A percentile compares a stretch with the other conserved stretches of the same genome.
Evolutionary conservation across 768 basidiomycete species (phyloP).

Genomic region (Podaxis sp.): DNA sequence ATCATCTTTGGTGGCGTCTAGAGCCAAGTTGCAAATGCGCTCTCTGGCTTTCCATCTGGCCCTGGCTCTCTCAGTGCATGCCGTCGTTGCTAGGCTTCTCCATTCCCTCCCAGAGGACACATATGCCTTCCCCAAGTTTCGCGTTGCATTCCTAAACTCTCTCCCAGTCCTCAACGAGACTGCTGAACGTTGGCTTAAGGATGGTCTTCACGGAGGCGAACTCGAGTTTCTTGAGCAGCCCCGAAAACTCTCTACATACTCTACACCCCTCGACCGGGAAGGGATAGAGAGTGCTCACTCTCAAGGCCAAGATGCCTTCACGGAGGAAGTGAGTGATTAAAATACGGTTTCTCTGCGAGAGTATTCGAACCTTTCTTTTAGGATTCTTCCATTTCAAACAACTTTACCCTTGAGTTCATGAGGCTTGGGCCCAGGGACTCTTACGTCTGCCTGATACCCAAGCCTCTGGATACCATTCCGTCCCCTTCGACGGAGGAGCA

Average conservation of each 20-base stretch:
- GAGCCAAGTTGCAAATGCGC: constrained; percentile 24
- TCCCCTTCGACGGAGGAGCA: constrained; percentile 42
- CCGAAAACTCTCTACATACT: constrained; percentile 40
- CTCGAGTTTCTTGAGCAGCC: constrained; percentile 71
- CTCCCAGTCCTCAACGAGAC: constrained; percentile 72
- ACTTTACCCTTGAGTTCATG: constrained; percentile 67
- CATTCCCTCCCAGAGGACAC: constrained; percentile 78
- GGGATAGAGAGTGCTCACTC: constrained; percentile 56
- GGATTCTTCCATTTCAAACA: constrained; percentile 15
- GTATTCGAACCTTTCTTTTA: neutral
- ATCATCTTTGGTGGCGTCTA: constrained; percentile 8
- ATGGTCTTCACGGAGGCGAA: constrained; percentile 73
- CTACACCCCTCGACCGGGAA: constrained; percentile 38
- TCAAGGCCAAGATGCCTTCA: constrained; percentile 21
- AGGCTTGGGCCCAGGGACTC: constrained; percentile 64
- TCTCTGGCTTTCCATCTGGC: constrained; percentile 20
- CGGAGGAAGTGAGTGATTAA: constrained; percentile 25
- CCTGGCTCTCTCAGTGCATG: constrained; percentile 22
- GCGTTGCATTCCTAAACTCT: constrained; percentile 73
- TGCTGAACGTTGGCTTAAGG: constrained; percentile 66
- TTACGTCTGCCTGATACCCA: constrained; percentile 78
- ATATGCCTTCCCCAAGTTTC: constrained; percentile 78
- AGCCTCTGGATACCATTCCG: constrained; percentile 44
- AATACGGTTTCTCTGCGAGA: neutral
- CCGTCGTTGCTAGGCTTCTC: constrained; percentile 39